Evolutionary conservation across 192 early-diverging fungal species (phyloP), one percentile per base, ranked within the genome.

Genomic region (Umbelopsis vinacea): DNA sequence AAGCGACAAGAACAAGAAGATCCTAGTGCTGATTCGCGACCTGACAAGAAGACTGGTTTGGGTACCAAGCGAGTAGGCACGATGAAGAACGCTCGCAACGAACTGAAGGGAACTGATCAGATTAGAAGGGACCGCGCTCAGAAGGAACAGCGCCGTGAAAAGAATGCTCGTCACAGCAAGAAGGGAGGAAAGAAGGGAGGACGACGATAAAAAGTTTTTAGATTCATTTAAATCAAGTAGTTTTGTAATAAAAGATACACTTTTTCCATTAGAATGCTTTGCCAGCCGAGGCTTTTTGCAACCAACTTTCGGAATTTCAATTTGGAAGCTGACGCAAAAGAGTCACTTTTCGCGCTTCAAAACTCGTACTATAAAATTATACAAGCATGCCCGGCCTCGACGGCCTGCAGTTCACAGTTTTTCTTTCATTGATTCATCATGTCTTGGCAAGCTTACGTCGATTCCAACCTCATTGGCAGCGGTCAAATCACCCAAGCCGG

Each of bases 371-470:
- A 6, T 43, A 43, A 43, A 43, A 43, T 43, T 43, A 43, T 43
- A 43, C 40, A 43, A 43, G 40, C 40, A 43, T 43, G 6, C 40
- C 40, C 40, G 40, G 40, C 40, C 40, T 50, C 48, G 48, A 50
- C 4, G 2, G 15, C n/a, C 48, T 21, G n/a, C 48, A 21, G 48
- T 46, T 46, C 46, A 15, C 17, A 15, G 29, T 67, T 22, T 60
- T 43, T 38, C 40, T 71, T 71, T 67, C 24, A 67, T 45, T 63
- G 55, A 60, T 22, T 60, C 77, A 90, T 67, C 69, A 93, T 91
- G 90, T 89, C 87, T 70, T 93, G 92, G 92, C 88, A 94, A 85
- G 45, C 82, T 69, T 97, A 95, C 84, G 89, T 97, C 75, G 94
- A 94, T 78, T 79, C 57, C 74, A 93, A 91, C 85, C 87, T 94